Conservation (phyloP, 2,329 filamentous ascomycete species). For the Myotisia sp. region DNA sequence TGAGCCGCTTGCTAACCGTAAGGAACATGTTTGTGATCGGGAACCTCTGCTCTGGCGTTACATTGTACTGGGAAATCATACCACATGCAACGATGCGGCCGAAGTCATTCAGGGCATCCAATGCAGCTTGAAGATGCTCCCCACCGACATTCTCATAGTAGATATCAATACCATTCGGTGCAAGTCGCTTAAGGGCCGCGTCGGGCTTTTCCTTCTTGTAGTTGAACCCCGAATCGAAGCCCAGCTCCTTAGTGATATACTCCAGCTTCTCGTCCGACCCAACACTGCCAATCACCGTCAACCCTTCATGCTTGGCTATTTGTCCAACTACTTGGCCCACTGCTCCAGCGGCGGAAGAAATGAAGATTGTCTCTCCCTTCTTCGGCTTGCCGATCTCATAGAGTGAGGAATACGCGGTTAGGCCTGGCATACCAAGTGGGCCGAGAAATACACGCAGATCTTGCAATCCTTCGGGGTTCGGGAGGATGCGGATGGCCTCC, state of each 20-base stretch:
- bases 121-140: slow-evolving; percentile 55
- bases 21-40: slow-evolving; percentile 52
- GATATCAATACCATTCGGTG: slow-evolving; percentile 66
- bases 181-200: slow-evolving; percentile 55
- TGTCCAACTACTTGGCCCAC: slow-evolving; percentile 76
- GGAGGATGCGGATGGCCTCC: slow-evolving; percentile 39
- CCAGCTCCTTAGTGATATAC: slow-evolving; percentile 55
- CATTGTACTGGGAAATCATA: slow-evolving; percentile 70
- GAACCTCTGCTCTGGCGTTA: slow-evolving; percentile 41
- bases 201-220: slow-evolving; percentile 67
- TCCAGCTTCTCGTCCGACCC: slow-evolving; percentile 67
- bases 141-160: slow-evolving; percentile 73
- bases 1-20: slow-evolving; percentile 53
- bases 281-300: slow-evolving; percentile 66
- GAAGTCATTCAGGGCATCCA: slow-evolving; percentile 48
- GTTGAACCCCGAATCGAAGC: slow-evolving; percentile 65
- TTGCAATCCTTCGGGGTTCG: slow-evolving; percentile 47
- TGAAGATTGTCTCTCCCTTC: slow-evolving; percentile 68
- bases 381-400: slow-evolving; percentile 63
- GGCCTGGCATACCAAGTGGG: slow-evolving; percentile 61
- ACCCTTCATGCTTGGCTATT: slow-evolving; percentile 65
- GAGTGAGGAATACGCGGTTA: slow-evolving; percentile 61
- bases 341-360: slow-evolving; percentile 65
- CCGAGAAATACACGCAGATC: slow-evolving; percentile 51
- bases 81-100: slow-evolving; percentile 52